These are phyloP conservation scores for Aspergillus taichungensis DNA, from an alignment of 495 filamentous ascomycete species.

Conservation along the genomic window DNA sequence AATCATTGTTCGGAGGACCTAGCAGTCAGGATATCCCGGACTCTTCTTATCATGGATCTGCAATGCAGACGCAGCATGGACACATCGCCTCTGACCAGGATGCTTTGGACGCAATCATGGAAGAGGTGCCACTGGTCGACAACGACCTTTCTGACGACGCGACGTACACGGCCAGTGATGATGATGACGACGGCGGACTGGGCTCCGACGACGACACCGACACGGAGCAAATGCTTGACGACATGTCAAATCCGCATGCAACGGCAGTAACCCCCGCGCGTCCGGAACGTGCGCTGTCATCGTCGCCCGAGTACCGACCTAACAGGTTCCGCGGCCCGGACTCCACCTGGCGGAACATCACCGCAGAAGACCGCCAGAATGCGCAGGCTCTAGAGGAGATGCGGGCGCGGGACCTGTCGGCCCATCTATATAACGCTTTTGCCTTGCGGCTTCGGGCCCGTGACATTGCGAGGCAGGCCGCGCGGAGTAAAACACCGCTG, in stretches of 20 bases:
- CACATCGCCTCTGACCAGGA: slow-evolving; percentile 6
- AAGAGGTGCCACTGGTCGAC: slow-evolving; percentile 9
- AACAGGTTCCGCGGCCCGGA: slow-evolving; percentile 46
- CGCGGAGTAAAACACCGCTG: slow-evolving; percentile 18
- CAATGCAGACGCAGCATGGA: slow-evolving; percentile 1
- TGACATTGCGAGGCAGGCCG: slow-evolving; percentile 11
- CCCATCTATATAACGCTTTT: slow-evolving; percentile 71
- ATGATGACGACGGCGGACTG: slow-evolving; percentile 14
- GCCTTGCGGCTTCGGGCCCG: slow-evolving; percentile 43
- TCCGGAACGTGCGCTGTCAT: slow-evolving; percentile 1
- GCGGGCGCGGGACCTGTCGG: slow-evolving; percentile 51
- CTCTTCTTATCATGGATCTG: background rate
- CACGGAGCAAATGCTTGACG: background rate
- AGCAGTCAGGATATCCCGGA: slow-evolving; percentile 15
- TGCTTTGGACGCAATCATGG: slow-evolving; percentile 19
- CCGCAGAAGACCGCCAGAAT: slow-evolving; percentile 47
- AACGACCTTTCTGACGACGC: slow-evolving; percentile 19
- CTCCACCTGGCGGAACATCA: slow-evolving; percentile 53
- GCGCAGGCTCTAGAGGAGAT: slow-evolving; percentile 48
- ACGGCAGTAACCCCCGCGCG: background rate
- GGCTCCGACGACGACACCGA: background rate
- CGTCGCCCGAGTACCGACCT: slow-evolving; percentile 26
- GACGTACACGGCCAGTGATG: slow-evolving; percentile 15
- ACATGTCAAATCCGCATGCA: too few relatives aligned
- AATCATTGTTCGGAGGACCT: slow-evolving; percentile 27